A percentile compares a stretch with the other conserved stretches of the same genome.
phyloP scores from a whole-genome alignment of 2,329 filamentous ascomycete genomes.

The Colletotrichum spinosum region DNA sequence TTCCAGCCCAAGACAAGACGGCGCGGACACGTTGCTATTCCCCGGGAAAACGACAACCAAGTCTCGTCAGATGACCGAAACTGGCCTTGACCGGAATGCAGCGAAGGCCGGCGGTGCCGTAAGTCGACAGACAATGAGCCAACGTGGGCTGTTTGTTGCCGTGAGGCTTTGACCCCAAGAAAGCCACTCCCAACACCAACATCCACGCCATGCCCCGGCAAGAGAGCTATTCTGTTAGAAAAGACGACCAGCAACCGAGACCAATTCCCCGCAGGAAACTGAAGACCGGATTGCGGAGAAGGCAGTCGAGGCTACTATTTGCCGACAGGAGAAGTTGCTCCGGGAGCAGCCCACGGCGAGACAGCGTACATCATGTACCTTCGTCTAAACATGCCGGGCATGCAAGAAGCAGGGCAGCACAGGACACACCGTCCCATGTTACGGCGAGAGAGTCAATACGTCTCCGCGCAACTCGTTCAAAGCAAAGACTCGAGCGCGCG shows the following conservation, averaged over 20 bases:
- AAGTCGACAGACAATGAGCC: slow-evolving; percentile 16
- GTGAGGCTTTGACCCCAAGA: slow-evolving; percentile 4
- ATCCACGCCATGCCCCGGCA: background rate
- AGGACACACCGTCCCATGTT: slow-evolving; percentile 7
- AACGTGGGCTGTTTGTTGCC: slow-evolving; percentile 12
- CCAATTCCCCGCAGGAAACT: slow-evolving; percentile 14
- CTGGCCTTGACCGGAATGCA: slow-evolving; percentile 4
- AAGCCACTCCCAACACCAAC: background rate
- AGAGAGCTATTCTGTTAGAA: background rate
- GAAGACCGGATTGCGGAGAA: slow-evolving; percentile 26
- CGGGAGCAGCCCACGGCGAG: slow-evolving; percentile 15
- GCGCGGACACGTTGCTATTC: slow-evolving; percentile 3
- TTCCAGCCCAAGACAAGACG: background rate
- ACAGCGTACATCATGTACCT: background rate
- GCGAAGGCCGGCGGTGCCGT: background rate
- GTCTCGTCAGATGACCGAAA: slow-evolving; percentile 3
- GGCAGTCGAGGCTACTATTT: slow-evolving; percentile 4
- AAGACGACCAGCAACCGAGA: slow-evolving; percentile 9
- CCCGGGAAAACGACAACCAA: background rate
- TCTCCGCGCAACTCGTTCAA: background rate
- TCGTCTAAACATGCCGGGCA: background rate
- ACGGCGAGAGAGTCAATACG: background rate
- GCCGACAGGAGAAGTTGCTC: slow-evolving; percentile 29
- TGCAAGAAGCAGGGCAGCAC: slow-evolving; percentile 5
- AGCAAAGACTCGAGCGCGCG: no score